Evolutionary conservation across 2,329 filamentous ascomycete species (phyloP), one percentile per base, ranked within the genome.

Genomic region (Trichoderma hamatum): DNA sequence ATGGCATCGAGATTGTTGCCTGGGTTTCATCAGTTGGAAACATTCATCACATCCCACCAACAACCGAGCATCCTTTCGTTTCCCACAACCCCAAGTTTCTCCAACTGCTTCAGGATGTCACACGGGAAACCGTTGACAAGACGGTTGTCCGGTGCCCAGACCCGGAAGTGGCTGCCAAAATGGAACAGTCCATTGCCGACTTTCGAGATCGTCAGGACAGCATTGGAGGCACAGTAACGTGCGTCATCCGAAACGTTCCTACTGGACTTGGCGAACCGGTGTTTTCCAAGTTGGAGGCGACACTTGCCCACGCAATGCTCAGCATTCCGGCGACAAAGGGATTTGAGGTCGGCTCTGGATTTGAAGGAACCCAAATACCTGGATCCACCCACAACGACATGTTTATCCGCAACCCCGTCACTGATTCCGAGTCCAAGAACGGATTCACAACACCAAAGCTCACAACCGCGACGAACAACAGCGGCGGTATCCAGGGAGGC

Each of bases 231-330:
- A 97, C 93, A 14, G 94, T 98, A 21, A 97, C 94, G 56, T 98
- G 95, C 75, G 92, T 98, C 49, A 94, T 98, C 77, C 88, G 92
- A 72, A 95, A 96, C 76, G 88, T 89, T 9, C 96, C 95, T 32
- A 87, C 88, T 51, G 95, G 95, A 0, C 86, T 98, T 3, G 96
- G 96, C 70, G 96, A 98, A 85, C 96, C 95, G 0, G 92, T 89
- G 80, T 98, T 99, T 80, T 93, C 97, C 81, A 98, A 98, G 84
- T 86, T 98, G 55, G 94, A 99, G 84, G 96, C 96, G 9, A 88
- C 88, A 78, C 89, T 99, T 58, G 94, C 89, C 30, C 95, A 98
- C 77, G 96, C 92, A 61, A 98, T 99, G 92, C 87, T 98, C 72
- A 93, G 89, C 78, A 97, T 98, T 75, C 96, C 96, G 5, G 94